A percentile compares a stretch with the other conserved stretches of the same genome.
phyloP scores from a whole-genome alignment of 1,139 yeast genomes.

The Hyphopichia fennica region DNA sequence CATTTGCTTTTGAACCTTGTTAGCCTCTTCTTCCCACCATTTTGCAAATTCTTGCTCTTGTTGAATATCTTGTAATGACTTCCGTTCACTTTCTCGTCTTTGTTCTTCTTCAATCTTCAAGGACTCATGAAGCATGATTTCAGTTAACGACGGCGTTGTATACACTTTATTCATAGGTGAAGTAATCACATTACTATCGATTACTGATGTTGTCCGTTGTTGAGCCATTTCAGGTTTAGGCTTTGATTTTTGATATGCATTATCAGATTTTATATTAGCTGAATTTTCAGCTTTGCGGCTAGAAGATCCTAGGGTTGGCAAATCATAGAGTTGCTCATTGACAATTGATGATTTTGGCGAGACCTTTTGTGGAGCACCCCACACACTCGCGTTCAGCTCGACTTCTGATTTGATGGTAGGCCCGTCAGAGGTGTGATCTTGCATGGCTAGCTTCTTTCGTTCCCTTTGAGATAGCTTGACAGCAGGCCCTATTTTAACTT shows the following conservation, averaged over 20 bases:
- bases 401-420: neutral
- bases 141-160: constrained; percentile 29
- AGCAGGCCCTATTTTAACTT: constrained; percentile 29
- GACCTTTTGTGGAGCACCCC: too few relatives aligned
- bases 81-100: constrained; percentile 28
- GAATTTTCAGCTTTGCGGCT: neutral
- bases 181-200: neutral
- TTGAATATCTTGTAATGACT: constrained; percentile 65
- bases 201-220: constrained; percentile 3
- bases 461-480: constrained; percentile 52
- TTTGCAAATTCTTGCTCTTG: constrained; percentile 76
- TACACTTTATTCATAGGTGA: constrained; percentile 3
- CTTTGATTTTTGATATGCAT: neutral
- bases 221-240: neutral
- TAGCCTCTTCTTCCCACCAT: constrained; percentile 82
- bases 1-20: constrained; percentile 54
- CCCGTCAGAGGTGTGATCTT: neutral
- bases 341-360: constrained; percentile 34
- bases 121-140: constrained; percentile 48
- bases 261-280: neutral
- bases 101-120: constrained; percentile 38
- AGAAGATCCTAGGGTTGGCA: neutral
- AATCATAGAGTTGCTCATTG: neutral
- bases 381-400: constrained; percentile 6
- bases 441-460: constrained; percentile 34